phyloP scores from a whole-genome alignment of 2,329 filamentous ascomycete species.

The Pseudogymnoascus sp. region DNA sequence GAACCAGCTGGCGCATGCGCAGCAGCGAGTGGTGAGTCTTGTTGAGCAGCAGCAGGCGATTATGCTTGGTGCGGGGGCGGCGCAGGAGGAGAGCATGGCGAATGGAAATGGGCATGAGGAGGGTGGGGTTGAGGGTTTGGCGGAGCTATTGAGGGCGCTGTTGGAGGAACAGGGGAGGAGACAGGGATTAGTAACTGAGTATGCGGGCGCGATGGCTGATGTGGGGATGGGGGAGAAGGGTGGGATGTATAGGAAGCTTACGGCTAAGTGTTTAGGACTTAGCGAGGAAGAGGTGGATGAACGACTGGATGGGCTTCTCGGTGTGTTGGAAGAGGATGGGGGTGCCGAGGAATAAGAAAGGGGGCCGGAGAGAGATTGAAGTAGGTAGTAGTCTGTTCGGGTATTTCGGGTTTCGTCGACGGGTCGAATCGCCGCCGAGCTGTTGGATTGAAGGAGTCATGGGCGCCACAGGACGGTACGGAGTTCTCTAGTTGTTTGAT shows the following conservation, averaged over 20 bases:
- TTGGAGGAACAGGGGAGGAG: conserved; percentile 47
- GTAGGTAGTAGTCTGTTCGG: not conserved
- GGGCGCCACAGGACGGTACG: not conserved
- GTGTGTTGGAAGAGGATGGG: conserved; percentile 55
- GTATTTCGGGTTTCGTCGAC: not conserved
- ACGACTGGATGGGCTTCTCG: conserved; percentile 54
- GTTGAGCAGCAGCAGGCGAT: conserved; percentile 43
- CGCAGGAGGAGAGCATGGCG: conserved; percentile 42
- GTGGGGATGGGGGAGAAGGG: conserved; percentile 68
- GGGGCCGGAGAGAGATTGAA: not conserved
- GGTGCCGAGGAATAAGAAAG: not conserved
- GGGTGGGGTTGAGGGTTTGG: conserved; percentile 34
- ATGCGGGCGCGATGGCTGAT: conserved; percentile 60
- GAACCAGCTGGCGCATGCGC: conserved; percentile 18
- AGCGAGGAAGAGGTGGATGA: conserved; percentile 64
- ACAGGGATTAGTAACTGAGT: conserved; percentile 56
- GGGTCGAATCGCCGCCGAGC: not conserved
- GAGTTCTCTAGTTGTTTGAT: conserved; percentile 1
- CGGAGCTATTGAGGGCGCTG: conserved; percentile 46
- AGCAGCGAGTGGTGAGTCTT: conserved; percentile 20
- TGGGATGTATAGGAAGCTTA: conserved; percentile 64
- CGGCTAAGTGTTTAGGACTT: conserved; percentile 61
- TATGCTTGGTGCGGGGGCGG: conserved; percentile 30
- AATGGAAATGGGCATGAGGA: conserved; percentile 39
- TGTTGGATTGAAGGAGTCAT: conserved; percentile 4